Evolutionary conservation across 768 basidiomycete genomes (phyloP).

Genomic region (Sarcodon aspratus): DNA sequence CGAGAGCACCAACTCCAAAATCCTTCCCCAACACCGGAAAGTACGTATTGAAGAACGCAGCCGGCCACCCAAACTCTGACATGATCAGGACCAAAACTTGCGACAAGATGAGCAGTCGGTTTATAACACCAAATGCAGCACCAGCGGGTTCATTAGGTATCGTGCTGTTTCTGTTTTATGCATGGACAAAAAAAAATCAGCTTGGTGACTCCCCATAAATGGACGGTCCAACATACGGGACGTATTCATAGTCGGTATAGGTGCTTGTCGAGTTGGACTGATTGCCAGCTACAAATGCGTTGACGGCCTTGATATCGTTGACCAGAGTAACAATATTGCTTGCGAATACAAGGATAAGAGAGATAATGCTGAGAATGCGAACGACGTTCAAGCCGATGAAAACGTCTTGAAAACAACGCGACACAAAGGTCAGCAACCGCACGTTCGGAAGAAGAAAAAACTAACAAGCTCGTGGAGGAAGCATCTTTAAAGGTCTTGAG

Average conservation of each 20-base stretch:
- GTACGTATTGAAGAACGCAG: conserved; percentile 67
- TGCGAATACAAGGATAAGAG: conserved; percentile 69
- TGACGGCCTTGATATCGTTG: conserved; percentile 66
- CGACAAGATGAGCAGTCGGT: conserved; percentile 78
- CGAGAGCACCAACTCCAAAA: conserved; percentile 82
- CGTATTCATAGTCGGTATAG: conserved; percentile 55
- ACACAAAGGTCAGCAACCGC: too few relatives aligned
- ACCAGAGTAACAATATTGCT: conserved; percentile 69
- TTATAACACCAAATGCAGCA: conserved; percentile 84
- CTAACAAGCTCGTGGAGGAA: conserved; percentile 39
- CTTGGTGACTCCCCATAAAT: neutral
- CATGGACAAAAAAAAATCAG: neutral
- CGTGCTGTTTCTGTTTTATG: conserved; percentile 46
- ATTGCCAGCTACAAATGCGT: conserved; percentile 34
- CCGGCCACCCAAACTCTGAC: conserved; percentile 78
- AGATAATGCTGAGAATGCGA: conserved; percentile 70
- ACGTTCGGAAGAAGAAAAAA: conserved; percentile 1
- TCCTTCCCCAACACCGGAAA: conserved; percentile 79
- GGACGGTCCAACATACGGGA: neutral
- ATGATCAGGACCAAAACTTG: conserved; percentile 73
- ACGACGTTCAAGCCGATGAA: conserved; percentile 76
- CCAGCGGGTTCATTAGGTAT: conserved; percentile 90
- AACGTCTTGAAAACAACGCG: conserved; percentile 10
- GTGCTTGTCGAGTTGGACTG: conserved; percentile 46
- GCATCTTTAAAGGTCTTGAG: conserved; percentile 15